A percentile compares a stretch with the other conserved stretches of the same genome.
Conservation (phyloP, 257 asterid species). For the Plantago major region DNA sequence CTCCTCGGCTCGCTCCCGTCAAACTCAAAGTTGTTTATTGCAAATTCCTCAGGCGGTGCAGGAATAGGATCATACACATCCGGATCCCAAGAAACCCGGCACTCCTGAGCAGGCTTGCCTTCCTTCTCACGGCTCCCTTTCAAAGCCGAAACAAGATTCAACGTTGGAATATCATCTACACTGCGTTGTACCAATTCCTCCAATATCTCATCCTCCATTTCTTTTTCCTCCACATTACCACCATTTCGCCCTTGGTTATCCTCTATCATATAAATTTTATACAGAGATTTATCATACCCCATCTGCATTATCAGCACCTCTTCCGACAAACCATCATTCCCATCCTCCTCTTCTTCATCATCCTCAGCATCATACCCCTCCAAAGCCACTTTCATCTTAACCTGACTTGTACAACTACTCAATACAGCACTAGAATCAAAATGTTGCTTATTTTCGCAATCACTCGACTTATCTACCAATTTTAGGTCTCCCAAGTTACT, state of each 20-base stretch:
- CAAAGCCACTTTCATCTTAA: not conserved
- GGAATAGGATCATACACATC: constrained; percentile 48
- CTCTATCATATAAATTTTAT: not conserved
- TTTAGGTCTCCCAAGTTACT: constrained; percentile 13
- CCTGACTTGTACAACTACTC: not conserved
- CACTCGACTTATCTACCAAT: constrained; percentile 13
- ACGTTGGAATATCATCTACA: constrained; percentile 23
- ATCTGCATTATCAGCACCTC: constrained; percentile 31
- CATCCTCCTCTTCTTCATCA: constrained; percentile 22
- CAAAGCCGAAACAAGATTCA: constrained; percentile 42
- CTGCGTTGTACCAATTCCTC: constrained; percentile 16
- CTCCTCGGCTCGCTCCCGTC: constrained; percentile 31
- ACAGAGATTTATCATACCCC: constrained; percentile 30
- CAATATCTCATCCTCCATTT: constrained; percentile 24
- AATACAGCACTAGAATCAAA: constrained; percentile 13
- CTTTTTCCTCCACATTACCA: constrained; percentile 8
- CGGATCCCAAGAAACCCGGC: constrained; percentile 41
- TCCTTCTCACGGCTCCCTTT: constrained; percentile 42
- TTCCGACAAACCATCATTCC: constrained; percentile 30
- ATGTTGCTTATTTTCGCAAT: constrained; percentile 15
- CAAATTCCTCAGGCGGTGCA: constrained; percentile 24
- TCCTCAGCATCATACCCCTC: constrained; percentile 14
- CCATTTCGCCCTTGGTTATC: not conserved
- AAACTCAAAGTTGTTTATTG: constrained; percentile 14
- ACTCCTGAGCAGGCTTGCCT: constrained; percentile 21